These are phyloP conservation scores for Boletus reticuloceps DNA, from an alignment of 768 basidiomycete genomes.

Conservation along the genomic window DNA sequence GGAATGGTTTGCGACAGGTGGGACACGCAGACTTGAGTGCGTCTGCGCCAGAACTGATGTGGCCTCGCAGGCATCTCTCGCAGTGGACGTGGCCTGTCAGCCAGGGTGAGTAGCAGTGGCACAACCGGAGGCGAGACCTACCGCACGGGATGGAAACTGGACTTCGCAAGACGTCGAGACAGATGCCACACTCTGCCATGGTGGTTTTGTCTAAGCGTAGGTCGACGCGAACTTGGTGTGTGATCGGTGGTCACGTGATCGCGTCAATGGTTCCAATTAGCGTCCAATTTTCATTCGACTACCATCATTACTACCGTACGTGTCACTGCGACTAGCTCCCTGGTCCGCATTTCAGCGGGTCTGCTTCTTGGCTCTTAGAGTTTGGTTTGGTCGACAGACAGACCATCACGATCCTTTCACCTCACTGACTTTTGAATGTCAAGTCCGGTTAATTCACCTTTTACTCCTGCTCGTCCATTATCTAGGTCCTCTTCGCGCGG, in stretches of 20 bases:
- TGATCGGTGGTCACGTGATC: constrained; percentile 24
- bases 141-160: constrained; percentile 67
- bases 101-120: constrained; percentile 3
- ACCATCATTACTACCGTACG: constrained; percentile 7
- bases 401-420: constrained; percentile 27
- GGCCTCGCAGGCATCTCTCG: constrained; percentile 49
- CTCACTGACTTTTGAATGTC: constrained; percentile 31
- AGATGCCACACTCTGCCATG: constrained; percentile 62
- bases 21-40: constrained; percentile 52
- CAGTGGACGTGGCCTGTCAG: constrained; percentile 64
- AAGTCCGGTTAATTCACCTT: constrained; percentile 32
- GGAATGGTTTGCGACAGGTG: constrained; percentile 53
- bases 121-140: constrained; percentile 28
- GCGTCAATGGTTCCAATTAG: constrained; percentile 14
- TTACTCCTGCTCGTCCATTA: constrained; percentile 33
- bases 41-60: constrained; percentile 28
- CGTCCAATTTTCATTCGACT: background rate
- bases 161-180: constrained; percentile 49
- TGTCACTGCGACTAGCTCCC: constrained; percentile 6
- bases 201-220: too few relatives aligned
- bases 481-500: constrained; percentile 51
- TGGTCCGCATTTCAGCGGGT: constrained; percentile 3
- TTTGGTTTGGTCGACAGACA: constrained; percentile 17
- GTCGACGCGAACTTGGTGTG: background rate
- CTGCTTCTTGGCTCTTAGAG: constrained; percentile 3